Percentiles rank a stretch among this genome's conserved stretches.
These are phyloP conservation scores for Sporopachydermia quercuum DNA, from an alignment of 805 yeast species.

Conservation along the genomic window DNA sequence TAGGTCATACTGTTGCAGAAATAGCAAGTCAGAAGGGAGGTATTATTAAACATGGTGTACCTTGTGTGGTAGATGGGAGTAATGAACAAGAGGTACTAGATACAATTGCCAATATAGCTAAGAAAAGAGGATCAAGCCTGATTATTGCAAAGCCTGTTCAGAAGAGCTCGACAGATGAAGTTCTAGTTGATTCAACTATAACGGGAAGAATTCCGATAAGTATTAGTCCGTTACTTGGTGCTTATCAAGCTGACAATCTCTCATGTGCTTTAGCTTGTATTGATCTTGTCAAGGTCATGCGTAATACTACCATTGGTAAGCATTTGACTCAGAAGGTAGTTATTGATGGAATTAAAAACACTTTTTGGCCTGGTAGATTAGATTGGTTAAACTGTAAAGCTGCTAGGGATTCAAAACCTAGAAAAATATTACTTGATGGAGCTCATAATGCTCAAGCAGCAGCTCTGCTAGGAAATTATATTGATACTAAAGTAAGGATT, in stretches of 20 bases:
- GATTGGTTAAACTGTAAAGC: slow-evolving; percentile 31
- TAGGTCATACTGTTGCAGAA: slow-evolving; percentile 49
- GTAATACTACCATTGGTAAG: slow-evolving; percentile 12
- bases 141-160: slow-evolving; percentile 8
- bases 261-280: slow-evolving; percentile 49
- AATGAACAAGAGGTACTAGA: slow-evolving; percentile 38
- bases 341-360: slow-evolving; percentile 33
- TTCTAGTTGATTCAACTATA: slow-evolving; percentile 9
- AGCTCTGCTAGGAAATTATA: slow-evolving; percentile 42
- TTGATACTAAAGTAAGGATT: slow-evolving; percentile 18
- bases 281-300: slow-evolving; percentile 23
- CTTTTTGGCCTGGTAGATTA: slow-evolving; percentile 81
- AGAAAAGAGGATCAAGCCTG: slow-evolving; percentile 16
- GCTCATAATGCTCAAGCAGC: slow-evolving; percentile 90
- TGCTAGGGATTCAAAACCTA: slow-evolving; percentile 11
- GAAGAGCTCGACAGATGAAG: slow-evolving; percentile 8
- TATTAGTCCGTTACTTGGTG: slow-evolving; percentile 48
- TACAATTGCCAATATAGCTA: slow-evolving; percentile 28
- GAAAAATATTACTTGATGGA: slow-evolving; percentile 57
- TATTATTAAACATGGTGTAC: slow-evolving; percentile 46
- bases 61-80: slow-evolving; percentile 59
- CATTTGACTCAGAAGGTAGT: slow-evolving; percentile 23
- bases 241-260: slow-evolving; percentile 57
- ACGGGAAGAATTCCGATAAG: slow-evolving; percentile 18
- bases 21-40: slow-evolving; percentile 84